phyloP scores from a whole-genome alignment of 1,284 basidiomycete genomes.

The Malassezia restricta region DNA sequence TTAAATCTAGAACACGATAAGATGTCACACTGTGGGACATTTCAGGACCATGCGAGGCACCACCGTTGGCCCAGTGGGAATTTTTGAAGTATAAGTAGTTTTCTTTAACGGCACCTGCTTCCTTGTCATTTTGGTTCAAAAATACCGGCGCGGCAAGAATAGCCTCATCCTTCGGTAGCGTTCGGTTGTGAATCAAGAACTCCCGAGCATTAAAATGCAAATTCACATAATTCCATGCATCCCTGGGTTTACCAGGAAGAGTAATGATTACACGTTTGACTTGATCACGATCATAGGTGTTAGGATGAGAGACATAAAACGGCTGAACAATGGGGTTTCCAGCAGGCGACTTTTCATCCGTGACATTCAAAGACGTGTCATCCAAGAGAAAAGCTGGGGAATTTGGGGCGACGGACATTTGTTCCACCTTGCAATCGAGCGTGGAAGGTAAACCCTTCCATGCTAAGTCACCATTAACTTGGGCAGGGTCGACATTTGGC shows the following conservation, averaged over 20 bases:
- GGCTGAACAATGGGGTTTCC: background rate
- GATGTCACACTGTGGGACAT: constrained; percentile 20
- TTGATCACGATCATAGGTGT: constrained; percentile 13
- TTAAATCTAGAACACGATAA: constrained; percentile 30
- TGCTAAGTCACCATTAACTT: background rate
- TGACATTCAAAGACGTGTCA: background rate
- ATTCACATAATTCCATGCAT: constrained; percentile 40
- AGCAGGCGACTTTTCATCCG: background rate
- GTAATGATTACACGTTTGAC: constrained; percentile 34
- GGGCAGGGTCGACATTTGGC: background rate
- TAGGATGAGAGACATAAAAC: background rate
- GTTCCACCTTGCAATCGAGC: background rate
- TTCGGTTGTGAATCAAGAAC: constrained; percentile 16
- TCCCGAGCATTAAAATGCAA: constrained; percentile 24
- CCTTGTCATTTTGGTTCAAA: constrained; percentile 27
- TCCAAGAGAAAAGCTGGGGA: background rate
- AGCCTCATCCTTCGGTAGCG: constrained; percentile 17
- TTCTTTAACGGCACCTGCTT: constrained; percentile 19
- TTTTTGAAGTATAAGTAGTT: constrained; percentile 6
- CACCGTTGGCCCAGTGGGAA: constrained; percentile 36
- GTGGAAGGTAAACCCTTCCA: background rate
- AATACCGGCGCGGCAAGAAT: constrained; percentile 27
- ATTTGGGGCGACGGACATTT: background rate
- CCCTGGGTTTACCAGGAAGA: constrained; percentile 35
- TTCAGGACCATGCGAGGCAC: constrained; percentile 18